Base-by-base conservation (phyloP, 371 early-diverging fungal species). In the Apophysomyces elegans region DNA sequence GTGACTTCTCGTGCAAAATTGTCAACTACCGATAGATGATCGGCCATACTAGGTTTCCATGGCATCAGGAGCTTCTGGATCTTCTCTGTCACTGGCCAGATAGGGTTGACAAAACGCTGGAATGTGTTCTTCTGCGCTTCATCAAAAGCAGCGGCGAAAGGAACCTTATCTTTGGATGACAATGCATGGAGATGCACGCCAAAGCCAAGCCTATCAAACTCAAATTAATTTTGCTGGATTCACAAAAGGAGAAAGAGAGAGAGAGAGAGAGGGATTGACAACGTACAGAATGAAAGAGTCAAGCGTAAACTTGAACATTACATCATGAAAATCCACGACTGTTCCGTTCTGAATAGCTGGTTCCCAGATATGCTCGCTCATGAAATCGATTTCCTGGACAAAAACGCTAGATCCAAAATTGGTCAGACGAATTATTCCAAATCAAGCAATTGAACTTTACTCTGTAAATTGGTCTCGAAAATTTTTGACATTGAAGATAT, bases 101-200 rank as follows among this genome's bases (percentile, higher is more conserved):
- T 37, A 7, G 86, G 88, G 54, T 83, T 78, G 58, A 81, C 59
- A 44, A 83, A 76, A 0, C 84, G 77, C 18, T 71, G 56, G 37
- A 77, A 79, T 0, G 79, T 73, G 7, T 63, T 58, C 9, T 56
- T 61, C 67, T 88, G 88, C 1, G 77, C 74, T 9, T 68, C 71
- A 61, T 90, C 88, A 63, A 90, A 88, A 0, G 87, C 81, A 0
- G 58, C 69, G 0, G 88, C 89, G 75, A 90, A 90, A 2, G 78
- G 77, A 1, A 72, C 70, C 32, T 70, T 80, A 4, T 67, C 75
- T 57, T 75, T 46, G n/a, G 50, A 56, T 9, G 54, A 18, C 1
- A 82, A 50, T 16, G 78, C 60, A 38, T 80, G 67, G 12, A 85
- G 59, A 21, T 83, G 68, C 16, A 76, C 74, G 58, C 80, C 81